Evolutionary conservation across 306 rosid genomes (phyloP), one percentile per base, ranked within the genome.

Genomic region (Vigna nakashimae): DNA sequence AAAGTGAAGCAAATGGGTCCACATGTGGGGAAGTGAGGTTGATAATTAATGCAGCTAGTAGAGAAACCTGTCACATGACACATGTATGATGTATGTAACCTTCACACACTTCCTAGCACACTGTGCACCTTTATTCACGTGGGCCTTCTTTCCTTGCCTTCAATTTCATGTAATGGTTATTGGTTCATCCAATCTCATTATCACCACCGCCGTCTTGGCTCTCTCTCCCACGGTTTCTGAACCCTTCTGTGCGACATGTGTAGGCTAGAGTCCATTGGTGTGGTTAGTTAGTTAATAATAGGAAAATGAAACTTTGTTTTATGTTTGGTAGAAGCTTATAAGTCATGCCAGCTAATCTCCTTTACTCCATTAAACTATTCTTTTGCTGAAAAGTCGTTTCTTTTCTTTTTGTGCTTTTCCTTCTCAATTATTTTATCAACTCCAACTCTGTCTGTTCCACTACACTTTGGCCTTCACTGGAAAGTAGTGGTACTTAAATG

Each of bases 261-360:
- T 30, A 14, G 22, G 62, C 20, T 42, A 5, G 26, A 79, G 53
- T 71, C 30, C 22, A 26, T 73, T 62, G 59, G 15, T 60, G 11
- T 66, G 71, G 53, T 62, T 32, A 62, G 69, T 50, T 60, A 26
- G 56, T 51, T 62, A 36, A 9, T 79, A 48, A 32, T 12, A 20
- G 8, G 48, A 57, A 67, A 81, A 14, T 28, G 56, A 43, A 70
- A 20, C 64, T 40, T 64, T 40, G 32, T 65, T 40, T 65, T 73
- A 65, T 70, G 22, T 69, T 80, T 24, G 14, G 53, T 70, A 48
- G 56, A 77, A 58, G 42, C 72, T 10, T 16, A 28, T 74, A 16
- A 60, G 34, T 79, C 32, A 52, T 59, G 76, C 91, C 75, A 77
- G 50, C 80, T 65, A 80, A 86, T 43, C 65, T 83, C 64, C 9